Conservation (phyloP, 176 grass and related monocot genomes). For the Phragmites australis region DNA sequence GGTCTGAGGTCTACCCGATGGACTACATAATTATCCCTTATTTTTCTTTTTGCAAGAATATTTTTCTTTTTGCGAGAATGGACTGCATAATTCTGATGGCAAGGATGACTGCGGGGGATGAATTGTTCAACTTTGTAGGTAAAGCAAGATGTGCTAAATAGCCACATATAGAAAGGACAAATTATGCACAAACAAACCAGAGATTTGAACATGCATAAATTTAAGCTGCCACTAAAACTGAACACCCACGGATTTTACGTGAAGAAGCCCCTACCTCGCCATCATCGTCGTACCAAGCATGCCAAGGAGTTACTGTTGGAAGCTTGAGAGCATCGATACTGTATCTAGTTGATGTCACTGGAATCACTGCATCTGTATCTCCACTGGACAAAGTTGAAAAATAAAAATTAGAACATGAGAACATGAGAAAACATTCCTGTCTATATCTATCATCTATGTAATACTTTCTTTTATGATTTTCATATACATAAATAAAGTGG, state of each 20-base stretch:
- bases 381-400: slow-evolving; percentile 60
- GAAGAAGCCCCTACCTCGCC: slow-evolving; percentile 64
- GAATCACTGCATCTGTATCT: slow-evolving; percentile 90
- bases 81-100: neutral
- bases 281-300: slow-evolving; percentile 89
- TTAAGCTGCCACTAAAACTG: neutral
- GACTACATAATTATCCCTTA: neutral
- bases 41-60: neutral
- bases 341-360: slow-evolving; percentile 89
- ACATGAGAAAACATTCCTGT: neutral
- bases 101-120: neutral
- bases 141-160: neutral
- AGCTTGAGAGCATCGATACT: slow-evolving; percentile 84
- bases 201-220: neutral
- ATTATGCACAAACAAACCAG: neutral
- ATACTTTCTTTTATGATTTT: slow-evolving; percentile 7
- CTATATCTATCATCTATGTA: slow-evolving; percentile 15
- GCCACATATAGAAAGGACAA: neutral
- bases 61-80: neutral
- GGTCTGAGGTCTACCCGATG: neutral
- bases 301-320: slow-evolving; percentile 75
- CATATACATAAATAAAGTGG: slow-evolving; percentile 13
- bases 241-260: slow-evolving; percentile 17
- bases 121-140: neutral
- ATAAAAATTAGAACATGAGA: slow-evolving; percentile 20